A percentile compares a stretch with the other conserved stretches of the same genome.
Conservation (phyloP, 495 filamentous ascomycete species). For the Penicillium taxi region DNA sequence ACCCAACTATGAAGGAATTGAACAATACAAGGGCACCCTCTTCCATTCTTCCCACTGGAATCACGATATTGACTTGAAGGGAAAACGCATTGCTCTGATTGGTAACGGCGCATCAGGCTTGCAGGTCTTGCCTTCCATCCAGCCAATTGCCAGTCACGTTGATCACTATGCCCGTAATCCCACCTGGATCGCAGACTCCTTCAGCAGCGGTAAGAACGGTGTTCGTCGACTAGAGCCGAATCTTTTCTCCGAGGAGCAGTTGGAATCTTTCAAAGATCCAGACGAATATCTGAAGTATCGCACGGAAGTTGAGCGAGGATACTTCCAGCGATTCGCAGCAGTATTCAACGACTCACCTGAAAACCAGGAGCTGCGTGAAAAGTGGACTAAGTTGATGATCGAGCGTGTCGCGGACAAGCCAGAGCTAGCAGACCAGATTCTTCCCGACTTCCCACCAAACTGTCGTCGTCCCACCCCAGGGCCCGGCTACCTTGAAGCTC, state of each 20-base stretch:
- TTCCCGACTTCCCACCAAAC: conserved; percentile 58
- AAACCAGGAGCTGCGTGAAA: conserved; percentile 40
- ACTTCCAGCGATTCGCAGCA: conserved; percentile 48
- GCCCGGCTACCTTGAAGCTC: conserved; percentile 62
- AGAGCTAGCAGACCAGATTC: conserved; percentile 45
- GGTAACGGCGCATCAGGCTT: conserved; percentile 53
- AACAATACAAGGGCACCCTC: conserved; percentile 39
- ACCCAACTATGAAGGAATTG: conserved; percentile 44
- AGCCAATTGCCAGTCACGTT: conserved; percentile 49
- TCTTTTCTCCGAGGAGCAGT: conserved; percentile 42
- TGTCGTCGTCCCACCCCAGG: conserved; percentile 67
- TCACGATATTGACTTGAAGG: conserved; percentile 36
- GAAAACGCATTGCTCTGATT: conserved; percentile 53
- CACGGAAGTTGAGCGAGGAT: conserved; percentile 45
- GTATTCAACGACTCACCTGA: conserved; percentile 48
- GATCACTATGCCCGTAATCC: conserved; percentile 59
- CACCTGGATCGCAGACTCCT: conserved; percentile 61
- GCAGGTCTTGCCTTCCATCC: conserved; percentile 48
- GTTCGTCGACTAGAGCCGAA: conserved; percentile 39
- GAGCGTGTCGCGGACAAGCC: conserved; percentile 45
- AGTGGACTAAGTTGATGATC: conserved; percentile 46
- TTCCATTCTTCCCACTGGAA: conserved; percentile 52
- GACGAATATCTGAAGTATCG: conserved; percentile 43
- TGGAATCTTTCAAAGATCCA: conserved; percentile 41
- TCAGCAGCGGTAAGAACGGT: conserved; percentile 25